Evolutionary conservation across 768 basidiomycete species (phyloP), one percentile per base, ranked within the genome.

Genomic region (Suillus discolor): DNA sequence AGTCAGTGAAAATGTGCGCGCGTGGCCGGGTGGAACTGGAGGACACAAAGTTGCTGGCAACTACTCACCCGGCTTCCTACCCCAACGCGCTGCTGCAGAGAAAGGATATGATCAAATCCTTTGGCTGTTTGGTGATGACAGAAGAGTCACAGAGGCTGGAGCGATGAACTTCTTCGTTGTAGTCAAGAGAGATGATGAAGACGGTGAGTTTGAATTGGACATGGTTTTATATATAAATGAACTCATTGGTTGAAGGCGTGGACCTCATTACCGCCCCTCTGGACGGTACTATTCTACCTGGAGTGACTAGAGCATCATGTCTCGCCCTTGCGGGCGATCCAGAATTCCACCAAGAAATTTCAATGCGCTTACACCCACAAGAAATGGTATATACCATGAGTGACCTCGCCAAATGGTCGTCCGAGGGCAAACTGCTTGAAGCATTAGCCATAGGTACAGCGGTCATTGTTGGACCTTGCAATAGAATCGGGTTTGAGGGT

Each of bases 221-320:
- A 12, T 55, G 4, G 64, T 44, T 5, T 62, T 25, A 57, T 64
- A 28, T 38, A 39, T 15, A 28, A 28, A 42, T 41, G 12, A 20
- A 16, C 15, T 28, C 4, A 47, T 59, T n/a, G 42, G 20, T 55
- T 45, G 44, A 70, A 92, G 90, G 81, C n/a, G 75, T 87, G 65
- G 94, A 98, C 74, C 83, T 97, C 62, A 82, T 94, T 68, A 97
- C 97, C 1, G 93, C 96, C 2, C 91, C 94, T 16, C 80, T 97
- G 66, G 94, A 92, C 74, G 95, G 96, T 60, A 91, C 93, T 78
- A 94, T 98, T 71, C 86, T 99, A 2, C 95, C 96, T 2, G 94
- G 96, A 54, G 88, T 98, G 31, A 97, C 96, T 8, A 89, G 96
- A 67, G 91, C 92, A 71, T 95, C 93, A 34, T 88, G 93, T 51